Percentiles rank a stretch among this genome's conserved stretches.
Conservation (phyloP, 345 rosid genomes). For the Pelargonium nanum region DNA sequence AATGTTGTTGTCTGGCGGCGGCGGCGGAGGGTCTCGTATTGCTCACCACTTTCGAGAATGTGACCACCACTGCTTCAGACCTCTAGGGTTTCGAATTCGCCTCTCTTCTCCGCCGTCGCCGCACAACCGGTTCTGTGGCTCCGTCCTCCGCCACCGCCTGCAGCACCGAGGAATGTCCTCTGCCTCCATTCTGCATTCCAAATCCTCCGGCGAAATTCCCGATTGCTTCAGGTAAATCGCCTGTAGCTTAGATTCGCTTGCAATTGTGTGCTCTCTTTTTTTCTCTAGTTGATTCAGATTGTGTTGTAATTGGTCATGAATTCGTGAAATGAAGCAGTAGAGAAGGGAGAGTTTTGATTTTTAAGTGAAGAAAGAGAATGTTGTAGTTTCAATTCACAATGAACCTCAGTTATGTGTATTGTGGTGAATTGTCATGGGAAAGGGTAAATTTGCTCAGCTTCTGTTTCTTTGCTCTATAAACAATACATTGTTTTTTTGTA, state of each 20-base stretch:
- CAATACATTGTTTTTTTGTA: too few species aligned
- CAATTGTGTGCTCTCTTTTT: too few species aligned
- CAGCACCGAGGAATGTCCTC: constrained; percentile 29
- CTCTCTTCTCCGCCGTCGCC: constrained; percentile 43
- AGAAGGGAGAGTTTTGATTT: neutral
- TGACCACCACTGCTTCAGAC: constrained; percentile 19
- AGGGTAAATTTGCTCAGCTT: neutral
- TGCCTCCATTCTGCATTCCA: constrained; percentile 28
- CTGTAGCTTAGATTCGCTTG: neutral
- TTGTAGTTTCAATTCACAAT: neutral
- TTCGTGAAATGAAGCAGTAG: neutral
- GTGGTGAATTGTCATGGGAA: too few species aligned
- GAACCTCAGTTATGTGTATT: too few species aligned
- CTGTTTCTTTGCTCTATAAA: neutral
- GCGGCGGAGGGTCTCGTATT: constrained; percentile 52
- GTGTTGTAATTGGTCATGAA: neutral
- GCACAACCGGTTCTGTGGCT: constrained; percentile 16
- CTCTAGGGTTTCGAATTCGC: constrained; percentile 38
- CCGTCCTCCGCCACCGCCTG: constrained; percentile 13
- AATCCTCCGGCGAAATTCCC: constrained; percentile 36
- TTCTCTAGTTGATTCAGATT: too few species aligned
- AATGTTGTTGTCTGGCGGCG: neutral
- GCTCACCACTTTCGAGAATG: constrained; percentile 46
- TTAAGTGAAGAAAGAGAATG: neutral
- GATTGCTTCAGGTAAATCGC: constrained; percentile 44